A percentile compares a stretch with the other conserved stretches of the same genome.
Evolutionary conservation across 1,284 basidiomycete species (phyloP).

Genomic region (Cutaneotrichosporon sp.): DNA sequence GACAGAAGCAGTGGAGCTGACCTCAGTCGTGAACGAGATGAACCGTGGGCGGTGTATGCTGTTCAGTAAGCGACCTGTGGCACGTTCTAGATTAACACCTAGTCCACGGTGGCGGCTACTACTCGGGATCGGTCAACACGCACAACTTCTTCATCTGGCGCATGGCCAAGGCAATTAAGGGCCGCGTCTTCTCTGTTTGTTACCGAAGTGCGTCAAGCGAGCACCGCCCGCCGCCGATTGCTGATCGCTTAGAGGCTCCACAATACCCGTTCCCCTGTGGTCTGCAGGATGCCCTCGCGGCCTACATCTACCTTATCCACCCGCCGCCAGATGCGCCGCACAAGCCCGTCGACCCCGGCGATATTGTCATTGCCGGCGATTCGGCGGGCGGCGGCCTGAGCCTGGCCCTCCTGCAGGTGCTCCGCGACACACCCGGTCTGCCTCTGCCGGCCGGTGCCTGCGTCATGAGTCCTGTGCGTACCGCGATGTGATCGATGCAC

Average conservation of each 20-base stretch:
- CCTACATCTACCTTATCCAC: slow-evolving; percentile 67
- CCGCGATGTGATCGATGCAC: too few species aligned
- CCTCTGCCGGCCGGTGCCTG: slow-evolving; percentile 79
- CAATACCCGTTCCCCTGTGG: slow-evolving; percentile 97
- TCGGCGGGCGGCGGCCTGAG: slow-evolving; percentile 89
- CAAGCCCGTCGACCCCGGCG: slow-evolving; percentile 69
- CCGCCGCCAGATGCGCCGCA: slow-evolving; percentile 70
- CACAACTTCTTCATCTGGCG: slow-evolving; percentile 73
- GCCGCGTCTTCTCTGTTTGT: slow-evolving; percentile 81
- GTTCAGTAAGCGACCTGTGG: slow-evolving; percentile 50
- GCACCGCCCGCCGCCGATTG: background rate
- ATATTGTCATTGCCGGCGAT: slow-evolving; percentile 79
- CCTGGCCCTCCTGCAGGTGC: slow-evolving; percentile 79
- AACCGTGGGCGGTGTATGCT: slow-evolving; percentile 80
- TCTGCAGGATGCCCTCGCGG: slow-evolving; percentile 77
- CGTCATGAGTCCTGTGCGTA: slow-evolving; percentile 64
- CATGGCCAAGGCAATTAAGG: slow-evolving; percentile 81
- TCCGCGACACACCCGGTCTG: slow-evolving; percentile 71
- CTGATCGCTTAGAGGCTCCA: slow-evolving; percentile 56
- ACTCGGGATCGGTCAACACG: slow-evolving; percentile 54
- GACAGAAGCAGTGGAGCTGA: background rate
- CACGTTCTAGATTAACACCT: slow-evolving; percentile 5
- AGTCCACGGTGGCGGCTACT: slow-evolving; percentile 61
- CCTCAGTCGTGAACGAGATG: slow-evolving; percentile 58
- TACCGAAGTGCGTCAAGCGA: slow-evolving; percentile 56